Evolutionary conservation across 1,284 basidiomycete genomes (phyloP).

Genomic region (Tylopilus orsonianus): DNA sequence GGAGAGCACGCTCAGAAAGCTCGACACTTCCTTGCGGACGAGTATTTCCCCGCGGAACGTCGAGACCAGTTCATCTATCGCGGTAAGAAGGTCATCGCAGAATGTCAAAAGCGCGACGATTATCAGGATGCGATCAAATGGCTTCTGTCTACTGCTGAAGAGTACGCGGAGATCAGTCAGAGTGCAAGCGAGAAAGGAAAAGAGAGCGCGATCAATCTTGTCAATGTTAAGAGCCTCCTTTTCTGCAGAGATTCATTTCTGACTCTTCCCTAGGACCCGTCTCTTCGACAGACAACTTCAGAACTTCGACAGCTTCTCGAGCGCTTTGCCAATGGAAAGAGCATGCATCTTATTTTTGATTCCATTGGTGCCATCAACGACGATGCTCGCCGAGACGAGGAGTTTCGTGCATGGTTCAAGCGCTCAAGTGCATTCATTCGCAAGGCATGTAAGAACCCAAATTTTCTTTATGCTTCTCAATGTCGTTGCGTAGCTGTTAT

Average conservation of each 20-base stretch:
- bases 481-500: slow-evolving; percentile 50
- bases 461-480: background rate
- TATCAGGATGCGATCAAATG: slow-evolving; percentile 84
- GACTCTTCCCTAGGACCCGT: slow-evolving; percentile 43
- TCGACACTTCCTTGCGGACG: slow-evolving; percentile 47
- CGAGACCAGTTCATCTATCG: slow-evolving; percentile 60
- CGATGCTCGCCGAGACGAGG: slow-evolving; percentile 76
- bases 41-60: slow-evolving; percentile 68
- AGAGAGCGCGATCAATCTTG: slow-evolving; percentile 34
- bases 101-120: slow-evolving; percentile 91
- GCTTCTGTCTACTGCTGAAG: slow-evolving; percentile 71
- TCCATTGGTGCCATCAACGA: slow-evolving; percentile 74
- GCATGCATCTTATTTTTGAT: slow-evolving; percentile 68
- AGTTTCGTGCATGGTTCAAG: slow-evolving; percentile 78
- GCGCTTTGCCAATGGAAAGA: slow-evolving; percentile 82
- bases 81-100: slow-evolving; percentile 70
- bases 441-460: slow-evolving; percentile 43
- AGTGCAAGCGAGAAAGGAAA: slow-evolving; percentile 45
- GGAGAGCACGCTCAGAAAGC: slow-evolving; percentile 40
- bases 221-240: slow-evolving; percentile 19
- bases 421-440: slow-evolving; percentile 66
- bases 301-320: slow-evolving; percentile 85
- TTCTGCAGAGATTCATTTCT: background rate
- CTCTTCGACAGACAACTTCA: slow-evolving; percentile 55
- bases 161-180: slow-evolving; percentile 73